Conservation (phyloP, 2,329 filamentous ascomycete genomes). For the Fonsecaea monophora region DNA sequence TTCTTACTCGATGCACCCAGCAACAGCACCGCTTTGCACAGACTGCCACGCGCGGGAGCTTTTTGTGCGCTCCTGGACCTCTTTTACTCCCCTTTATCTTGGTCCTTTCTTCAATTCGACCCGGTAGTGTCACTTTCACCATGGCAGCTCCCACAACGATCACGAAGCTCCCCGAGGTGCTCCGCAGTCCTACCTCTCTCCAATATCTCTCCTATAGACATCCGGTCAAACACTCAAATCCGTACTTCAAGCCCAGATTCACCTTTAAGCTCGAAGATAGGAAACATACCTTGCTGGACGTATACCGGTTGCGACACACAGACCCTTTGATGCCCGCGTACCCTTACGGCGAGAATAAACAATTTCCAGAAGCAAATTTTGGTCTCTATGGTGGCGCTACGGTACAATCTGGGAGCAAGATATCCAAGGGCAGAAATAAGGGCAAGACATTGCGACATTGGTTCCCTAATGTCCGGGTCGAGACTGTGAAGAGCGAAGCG, state of each 20-base stretch:
- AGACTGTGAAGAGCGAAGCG: slow-evolving; percentile 55
- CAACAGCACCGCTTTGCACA: not conserved
- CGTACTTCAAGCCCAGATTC: slow-evolving; percentile 34
- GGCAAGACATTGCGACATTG: slow-evolving; percentile 57
- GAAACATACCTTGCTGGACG: slow-evolving; percentile 30
- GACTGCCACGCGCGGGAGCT: not conserved
- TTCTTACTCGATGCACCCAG: not conserved
- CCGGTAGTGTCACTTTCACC: not conserved
- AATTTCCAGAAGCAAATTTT: slow-evolving; percentile 55
- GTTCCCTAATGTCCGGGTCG: slow-evolving; percentile 58
- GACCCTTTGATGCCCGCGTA: slow-evolving; percentile 52
- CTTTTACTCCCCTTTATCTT: not conserved
- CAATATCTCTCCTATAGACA: slow-evolving; percentile 36
- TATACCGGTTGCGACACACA: slow-evolving; percentile 28
- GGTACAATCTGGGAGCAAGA: slow-evolving; percentile 59
- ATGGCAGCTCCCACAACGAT: slow-evolving; percentile 23
- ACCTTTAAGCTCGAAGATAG: slow-evolving; percentile 37
- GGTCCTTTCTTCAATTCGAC: not conserved
- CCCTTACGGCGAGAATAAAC: slow-evolving; percentile 52
- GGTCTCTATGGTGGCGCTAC: slow-evolving; percentile 56
- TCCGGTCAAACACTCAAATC: slow-evolving; percentile 24
- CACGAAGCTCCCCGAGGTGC: slow-evolving; percentile 35
- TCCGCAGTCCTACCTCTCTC: slow-evolving; percentile 35
- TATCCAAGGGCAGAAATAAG: slow-evolving; percentile 57
- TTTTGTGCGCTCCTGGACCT: not conserved